Conservation (phyloP, 257 asterid genomes). For the Perilla frutescens region DNA sequence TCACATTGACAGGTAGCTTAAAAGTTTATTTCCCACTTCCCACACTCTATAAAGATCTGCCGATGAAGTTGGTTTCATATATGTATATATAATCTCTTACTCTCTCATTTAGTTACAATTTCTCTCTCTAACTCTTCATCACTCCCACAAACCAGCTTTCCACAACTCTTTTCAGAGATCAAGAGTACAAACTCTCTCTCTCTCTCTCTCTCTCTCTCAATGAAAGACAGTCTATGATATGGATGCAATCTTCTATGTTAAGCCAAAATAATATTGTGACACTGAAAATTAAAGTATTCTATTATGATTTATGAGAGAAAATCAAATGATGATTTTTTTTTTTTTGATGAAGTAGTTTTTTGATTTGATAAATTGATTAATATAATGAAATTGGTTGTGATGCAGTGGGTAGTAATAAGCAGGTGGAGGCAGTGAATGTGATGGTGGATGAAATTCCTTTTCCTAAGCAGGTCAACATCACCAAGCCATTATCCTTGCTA, state of each 20-base stretch:
- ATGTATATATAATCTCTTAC: neutral
- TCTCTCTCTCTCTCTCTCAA: neutral
- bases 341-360: too few relatives aligned
- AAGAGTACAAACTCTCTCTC: slow-evolving; percentile 5
- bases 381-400: neutral
- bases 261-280: too few relatives aligned
- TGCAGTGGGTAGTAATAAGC: slow-evolving; percentile 27
- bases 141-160: neutral
- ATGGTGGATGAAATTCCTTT: slow-evolving; percentile 31
- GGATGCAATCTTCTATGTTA: too few relatives aligned
- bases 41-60: neutral
- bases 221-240: too few relatives aligned
- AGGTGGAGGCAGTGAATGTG: slow-evolving; percentile 5
- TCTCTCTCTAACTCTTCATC: neutral
- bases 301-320: too few relatives aligned
- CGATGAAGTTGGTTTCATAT: neutral
- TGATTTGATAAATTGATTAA: neutral
- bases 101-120: neutral
- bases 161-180: neutral
- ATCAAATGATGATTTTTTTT: too few relatives aligned
- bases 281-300: too few relatives aligned
- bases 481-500: slow-evolving; percentile 27
- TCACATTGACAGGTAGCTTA: neutral
- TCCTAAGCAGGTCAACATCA: slow-evolving; percentile 4
- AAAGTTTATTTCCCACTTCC: neutral